Percentiles rank a stretch among this genome's conserved stretches.
These are phyloP conservation scores for Ganoderma multipileum DNA, from an alignment of 1,284 basidiomycete species.

Conservation along the genomic window DNA sequence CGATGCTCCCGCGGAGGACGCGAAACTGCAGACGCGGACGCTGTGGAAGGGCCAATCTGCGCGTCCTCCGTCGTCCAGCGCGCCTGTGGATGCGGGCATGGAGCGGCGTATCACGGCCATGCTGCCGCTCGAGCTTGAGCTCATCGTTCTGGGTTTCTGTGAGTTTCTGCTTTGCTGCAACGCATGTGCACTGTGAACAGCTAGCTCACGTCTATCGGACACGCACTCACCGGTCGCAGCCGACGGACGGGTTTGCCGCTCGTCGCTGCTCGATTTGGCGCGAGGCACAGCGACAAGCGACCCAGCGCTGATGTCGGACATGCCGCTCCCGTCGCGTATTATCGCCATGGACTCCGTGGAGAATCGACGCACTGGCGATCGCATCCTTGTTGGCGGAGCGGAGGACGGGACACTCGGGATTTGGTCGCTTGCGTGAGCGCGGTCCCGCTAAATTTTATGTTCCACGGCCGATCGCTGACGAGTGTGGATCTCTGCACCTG, in stretches of 20 bases:
- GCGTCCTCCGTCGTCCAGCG: constrained; percentile 6
- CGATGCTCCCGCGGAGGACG: constrained; percentile 1
- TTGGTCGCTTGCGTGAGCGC: constrained; percentile 61
- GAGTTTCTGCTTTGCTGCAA: constrained; percentile 30
- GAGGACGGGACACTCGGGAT: constrained; percentile 78
- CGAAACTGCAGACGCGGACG: constrained; percentile 11
- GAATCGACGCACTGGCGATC: constrained; percentile 62
- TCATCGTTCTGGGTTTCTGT: constrained; percentile 70
- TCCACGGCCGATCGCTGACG: neutral
- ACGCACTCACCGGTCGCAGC: constrained; percentile 45
- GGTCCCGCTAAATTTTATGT: constrained; percentile 1
- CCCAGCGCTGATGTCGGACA: constrained; percentile 48
- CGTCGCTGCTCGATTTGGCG: constrained; percentile 47
- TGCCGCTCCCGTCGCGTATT: constrained; percentile 55
- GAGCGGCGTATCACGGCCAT: constrained; percentile 49
- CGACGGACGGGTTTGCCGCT: constrained; percentile 59
- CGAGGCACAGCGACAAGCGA: constrained; percentile 33
- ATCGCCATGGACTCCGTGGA: constrained; percentile 58
- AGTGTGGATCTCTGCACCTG: neutral
- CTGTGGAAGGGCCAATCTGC: constrained; percentile 39
- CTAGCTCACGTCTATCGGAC: neutral
- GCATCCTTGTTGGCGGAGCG: constrained; percentile 70
- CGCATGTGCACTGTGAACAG: neutral
- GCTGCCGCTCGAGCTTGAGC: constrained; percentile 63
- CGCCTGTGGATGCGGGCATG: constrained; percentile 7